These are phyloP conservation scores for Epichloe uncinata DNA, from an alignment of 2,329 filamentous ascomycete species.

Conservation along the genomic window DNA sequence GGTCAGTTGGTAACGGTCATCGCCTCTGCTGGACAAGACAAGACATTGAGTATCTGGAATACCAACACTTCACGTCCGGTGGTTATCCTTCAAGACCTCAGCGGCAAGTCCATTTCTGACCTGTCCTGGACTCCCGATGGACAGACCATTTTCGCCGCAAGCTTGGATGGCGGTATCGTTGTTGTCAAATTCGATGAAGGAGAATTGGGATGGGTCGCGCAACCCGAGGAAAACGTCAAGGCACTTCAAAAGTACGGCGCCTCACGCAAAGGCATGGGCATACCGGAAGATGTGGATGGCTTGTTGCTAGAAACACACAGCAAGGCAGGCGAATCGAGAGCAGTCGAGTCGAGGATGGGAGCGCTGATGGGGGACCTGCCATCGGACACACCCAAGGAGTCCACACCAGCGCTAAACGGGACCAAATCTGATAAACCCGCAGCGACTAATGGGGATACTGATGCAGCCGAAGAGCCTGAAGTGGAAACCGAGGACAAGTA, in stretches of 20 bases:
- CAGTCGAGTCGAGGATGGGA: conserved; percentile 90
- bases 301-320: conserved; percentile 79
- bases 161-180: conserved; percentile 80
- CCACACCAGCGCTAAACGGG: conserved; percentile 34
- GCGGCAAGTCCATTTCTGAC: conserved; percentile 86
- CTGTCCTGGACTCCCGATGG: conserved; percentile 90
- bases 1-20: conserved; percentile 70
- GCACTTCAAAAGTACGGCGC: conserved; percentile 86
- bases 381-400: conserved; percentile 36
- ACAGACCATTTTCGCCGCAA: conserved; percentile 71
- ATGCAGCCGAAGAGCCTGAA: conserved; percentile 18
- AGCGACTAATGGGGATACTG: conserved; percentile 25
- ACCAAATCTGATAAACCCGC: conserved; percentile 32
- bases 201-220: conserved; percentile 81
- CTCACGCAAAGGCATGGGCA: conserved; percentile 75
- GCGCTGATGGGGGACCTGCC: conserved; percentile 81
- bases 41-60: conserved; percentile 94
- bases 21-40: conserved; percentile 92
- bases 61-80: conserved; percentile 88
- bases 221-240: conserved; percentile 80
- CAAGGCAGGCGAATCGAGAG: conserved; percentile 79
- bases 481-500: conserved; percentile 40
- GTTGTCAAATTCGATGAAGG: conserved; percentile 70
- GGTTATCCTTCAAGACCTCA: conserved; percentile 78
- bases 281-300: conserved; percentile 85